Evolutionary conservation across 495 filamentous ascomycete genomes (phyloP), one percentile per base, ranked within the genome.

Genomic region (Aspergillus indologenus): DNA sequence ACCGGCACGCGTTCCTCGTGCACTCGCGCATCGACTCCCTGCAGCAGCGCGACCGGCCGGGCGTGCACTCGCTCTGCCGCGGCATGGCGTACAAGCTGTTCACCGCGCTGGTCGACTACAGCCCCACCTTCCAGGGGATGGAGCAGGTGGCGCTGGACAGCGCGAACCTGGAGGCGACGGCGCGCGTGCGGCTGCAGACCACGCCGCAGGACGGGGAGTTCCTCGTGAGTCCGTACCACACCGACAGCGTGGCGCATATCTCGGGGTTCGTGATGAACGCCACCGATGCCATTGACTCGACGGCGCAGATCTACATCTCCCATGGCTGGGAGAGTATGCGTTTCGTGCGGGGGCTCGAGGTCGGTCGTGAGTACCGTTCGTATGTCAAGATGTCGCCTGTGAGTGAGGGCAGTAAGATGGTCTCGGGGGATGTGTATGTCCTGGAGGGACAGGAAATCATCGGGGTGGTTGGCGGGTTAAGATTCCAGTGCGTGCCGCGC

Each of bases 241-340:
- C 84, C 59, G 82, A 85, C 64, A 77, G 71, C 45, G 57, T 83
- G 9, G 68, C 67, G 34, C 82, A 85, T 62, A 60, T 83, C 6
- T 76, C 79, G 7, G 82, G 82, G 9, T 83, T 85, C 62, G 76
- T 83, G 34, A 74, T 82, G 66, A 85, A 85, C 56, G 79, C 65
- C 15, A 74, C 70, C 8, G 81, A 83, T 34, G 66, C 74, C 12
- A 9, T 29, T 9, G 77, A 82, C 57, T 77, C 77, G 3, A 71
- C 72, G 50, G 71, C 75, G 51, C 72, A 74, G 45, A 76, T 80
- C 45, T 83, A 74, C 62, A 65, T 79, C 40, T 67, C 68, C 21
- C 75, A 73, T n/a, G 75, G 75, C 5, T 76, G 73, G 77, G 60
- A 66, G 15, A 67, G 63, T 0, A 58, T 81, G 61, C 72, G 69